A percentile compares a stretch with the other conserved stretches of the same genome.
Evolutionary conservation across 176 grass and related monocot genomes (phyloP).

Genomic region (Otatea glauca): DNA sequence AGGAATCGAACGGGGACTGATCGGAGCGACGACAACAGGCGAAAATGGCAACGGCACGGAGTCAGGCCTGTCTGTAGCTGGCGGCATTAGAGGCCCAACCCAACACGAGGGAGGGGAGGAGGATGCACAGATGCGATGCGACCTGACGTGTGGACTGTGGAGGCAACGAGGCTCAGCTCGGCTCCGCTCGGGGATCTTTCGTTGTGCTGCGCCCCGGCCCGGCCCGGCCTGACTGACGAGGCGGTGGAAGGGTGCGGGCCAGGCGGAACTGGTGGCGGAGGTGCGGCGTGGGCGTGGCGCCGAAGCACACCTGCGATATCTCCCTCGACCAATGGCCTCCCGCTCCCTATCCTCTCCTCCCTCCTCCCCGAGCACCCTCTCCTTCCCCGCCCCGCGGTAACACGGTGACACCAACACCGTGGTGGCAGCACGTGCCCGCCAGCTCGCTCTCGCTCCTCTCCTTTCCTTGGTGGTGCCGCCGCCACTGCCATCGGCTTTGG

Average conservation of each 20-base stretch:
- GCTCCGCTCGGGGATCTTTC: not conserved
- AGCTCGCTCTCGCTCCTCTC: not conserved
- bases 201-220: not conserved
- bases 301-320: conserved; percentile 58
- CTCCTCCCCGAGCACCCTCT: too few species aligned
- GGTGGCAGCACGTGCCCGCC: not conserved
- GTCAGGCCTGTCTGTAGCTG: too few species aligned
- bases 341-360: conserved; percentile 60
- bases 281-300: not conserved
- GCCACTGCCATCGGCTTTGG: not conserved
- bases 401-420: not conserved
- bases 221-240: too few species aligned
- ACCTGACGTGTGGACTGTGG: too few species aligned
- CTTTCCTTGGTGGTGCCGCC: not conserved
- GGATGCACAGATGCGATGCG: too few species aligned
- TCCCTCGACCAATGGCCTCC: conserved; percentile 76
- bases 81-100: too few species aligned
- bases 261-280: conserved; percentile 41
- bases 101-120: too few species aligned
- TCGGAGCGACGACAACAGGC: too few species aligned
- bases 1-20: too few species aligned
- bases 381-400: not conserved
- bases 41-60: too few species aligned
- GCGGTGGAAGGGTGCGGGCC: not conserved
- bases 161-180: too few species aligned